Evolutionary conservation across 768 basidiomycete genomes (phyloP).

Genomic region (Auriscalpium vulgare): DNA sequence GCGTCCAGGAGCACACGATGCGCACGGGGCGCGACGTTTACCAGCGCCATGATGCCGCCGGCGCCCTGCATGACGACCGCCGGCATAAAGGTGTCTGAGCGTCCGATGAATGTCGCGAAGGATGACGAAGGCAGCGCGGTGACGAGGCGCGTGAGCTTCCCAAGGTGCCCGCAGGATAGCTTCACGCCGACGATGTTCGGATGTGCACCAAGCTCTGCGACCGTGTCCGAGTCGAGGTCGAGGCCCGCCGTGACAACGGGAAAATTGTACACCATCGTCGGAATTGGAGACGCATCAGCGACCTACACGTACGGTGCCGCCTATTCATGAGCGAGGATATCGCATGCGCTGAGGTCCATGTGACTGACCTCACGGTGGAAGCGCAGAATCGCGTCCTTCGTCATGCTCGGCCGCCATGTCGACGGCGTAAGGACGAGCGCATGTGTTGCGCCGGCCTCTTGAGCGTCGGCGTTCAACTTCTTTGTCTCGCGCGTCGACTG

Average conservation of each 20-base stretch:
- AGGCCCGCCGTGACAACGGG: conserved; percentile 74
- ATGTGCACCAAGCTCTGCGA: conserved; percentile 60
- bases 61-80: conserved; percentile 55
- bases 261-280: conserved; percentile 81
- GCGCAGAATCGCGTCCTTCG: conserved; percentile 47
- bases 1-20: conserved; percentile 8
- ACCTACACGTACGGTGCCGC: conserved; percentile 36
- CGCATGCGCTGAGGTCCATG: background rate
- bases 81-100: conserved; percentile 60
- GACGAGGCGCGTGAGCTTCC: conserved; percentile 72
- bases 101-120: conserved; percentile 71
- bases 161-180: conserved; percentile 79
- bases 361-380: conserved; percentile 54
- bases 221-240: conserved; percentile 76
- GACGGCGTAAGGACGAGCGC: conserved; percentile 70
- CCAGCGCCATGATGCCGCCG: conserved; percentile 58
- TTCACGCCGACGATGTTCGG: conserved; percentile 84
- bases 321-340: background rate
- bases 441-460: conserved; percentile 76
- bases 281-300: conserved; percentile 58
- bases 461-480: conserved; percentile 62
- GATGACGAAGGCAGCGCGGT: conserved; percentile 43
- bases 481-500: conserved; percentile 73
- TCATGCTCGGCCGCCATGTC: conserved; percentile 63
- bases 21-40: conserved; percentile 35